Conservation (phyloP, 1,139 yeast species). For the Wickerhamiella pararugosa region DNA sequence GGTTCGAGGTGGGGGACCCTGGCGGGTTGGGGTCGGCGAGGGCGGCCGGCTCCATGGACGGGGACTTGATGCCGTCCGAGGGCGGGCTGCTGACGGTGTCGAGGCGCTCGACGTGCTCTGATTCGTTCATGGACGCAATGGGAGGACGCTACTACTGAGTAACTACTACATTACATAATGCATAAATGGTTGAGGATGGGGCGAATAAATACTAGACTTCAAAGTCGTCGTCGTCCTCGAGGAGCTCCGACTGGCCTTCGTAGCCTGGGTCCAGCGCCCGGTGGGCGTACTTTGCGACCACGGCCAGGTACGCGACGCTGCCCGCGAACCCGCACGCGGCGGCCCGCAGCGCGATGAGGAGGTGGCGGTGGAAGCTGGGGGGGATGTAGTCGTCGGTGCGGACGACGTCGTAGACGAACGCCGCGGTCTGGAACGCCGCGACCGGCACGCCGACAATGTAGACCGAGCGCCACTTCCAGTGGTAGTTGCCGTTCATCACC, state of each 20-base stretch:
- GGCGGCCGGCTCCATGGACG: no score
- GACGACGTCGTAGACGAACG: neutral
- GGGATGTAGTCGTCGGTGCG: neutral
- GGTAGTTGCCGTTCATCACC: slow-evolving; percentile 11
- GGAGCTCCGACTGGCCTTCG: slow-evolving; percentile 16
- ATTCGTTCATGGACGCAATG: no score
- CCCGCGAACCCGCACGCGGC: slow-evolving; percentile 14
- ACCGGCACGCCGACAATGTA: slow-evolving; percentile 9
- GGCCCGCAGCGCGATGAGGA: neutral
- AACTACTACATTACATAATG: no score
- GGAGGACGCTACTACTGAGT: no score
- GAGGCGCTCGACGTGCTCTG: no score
- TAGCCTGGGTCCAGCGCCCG: slow-evolving; percentile 15
- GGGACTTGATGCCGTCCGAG: no score
- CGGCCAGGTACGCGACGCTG: slow-evolving; percentile 15
- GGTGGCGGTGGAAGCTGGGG: neutral
- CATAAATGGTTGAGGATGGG: no score
- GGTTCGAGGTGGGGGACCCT: no score
- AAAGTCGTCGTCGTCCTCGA: slow-evolving; percentile 14
- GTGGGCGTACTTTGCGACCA: slow-evolving; percentile 14
- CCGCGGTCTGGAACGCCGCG: slow-evolving; percentile 2
- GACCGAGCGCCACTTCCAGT: slow-evolving; percentile 16
- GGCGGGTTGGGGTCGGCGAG: no score
- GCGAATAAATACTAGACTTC: slow-evolving; percentile 3
- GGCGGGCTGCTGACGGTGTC: no score